Evolutionary conservation across 2,329 filamentous ascomycete genomes (phyloP), one percentile per base, ranked within the genome.

Genomic region (Exophiala bonariae): DNA sequence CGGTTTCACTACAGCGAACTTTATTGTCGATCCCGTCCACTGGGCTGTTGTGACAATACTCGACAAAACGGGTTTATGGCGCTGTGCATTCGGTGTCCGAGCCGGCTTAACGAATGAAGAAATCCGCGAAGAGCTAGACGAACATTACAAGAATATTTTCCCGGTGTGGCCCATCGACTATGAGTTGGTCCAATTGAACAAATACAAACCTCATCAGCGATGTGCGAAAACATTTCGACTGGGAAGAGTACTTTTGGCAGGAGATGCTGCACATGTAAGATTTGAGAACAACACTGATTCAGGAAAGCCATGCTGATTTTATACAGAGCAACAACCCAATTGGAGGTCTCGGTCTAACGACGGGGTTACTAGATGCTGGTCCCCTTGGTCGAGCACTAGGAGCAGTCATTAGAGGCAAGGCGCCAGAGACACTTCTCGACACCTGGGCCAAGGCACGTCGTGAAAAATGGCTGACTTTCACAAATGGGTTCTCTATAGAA

Each of bases 81-180:
- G 71, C 18, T 66, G 72, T 1, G 66, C 63, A 4, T 72, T 71
- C 39, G 69, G 70, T 4, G 65, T 68, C 11, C 56, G 65, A 2
- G 50, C 54, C 0, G 61, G 58, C 2, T 43, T 63, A 11, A 62
- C 57, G 3, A 52, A 50, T 26, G 52, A 57, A 2, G 61, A 68
- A 13, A 65, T 69, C n/a, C 16, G 41, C 5, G 48, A 50, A 3
- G 52, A 54, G 23, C 20, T 54, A 9, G 45, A 51, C 32, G 44
- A 54, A 31, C 52, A 51, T 18, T 47, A 52, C 4, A 42, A 45
- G 3, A 48, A 45, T 2, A 57, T 66, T 5, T 46, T 61, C 2
- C 57, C 60, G 16, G 45, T 44, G 10, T 47, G 54, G 42, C 57
- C 23, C 53, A 59, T 55, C 40, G 35, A 57, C 35, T 59, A 57